These are phyloP conservation scores for Neurospora hispaniola DNA, from an alignment of 495 filamentous ascomycete genomes.

Conservation along the genomic window DNA sequence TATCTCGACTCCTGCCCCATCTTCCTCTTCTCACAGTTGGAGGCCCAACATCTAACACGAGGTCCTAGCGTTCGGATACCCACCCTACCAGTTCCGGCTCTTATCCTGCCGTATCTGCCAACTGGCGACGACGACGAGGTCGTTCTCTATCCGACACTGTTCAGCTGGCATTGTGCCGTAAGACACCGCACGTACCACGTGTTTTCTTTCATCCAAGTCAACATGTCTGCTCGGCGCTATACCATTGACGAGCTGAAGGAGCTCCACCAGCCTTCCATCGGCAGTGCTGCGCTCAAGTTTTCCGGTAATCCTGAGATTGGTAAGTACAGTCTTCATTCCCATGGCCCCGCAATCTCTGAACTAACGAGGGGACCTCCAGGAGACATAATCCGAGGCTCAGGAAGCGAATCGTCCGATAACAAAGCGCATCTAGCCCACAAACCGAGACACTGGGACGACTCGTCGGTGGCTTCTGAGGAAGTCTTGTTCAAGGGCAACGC, in stretches of 20 bases:
- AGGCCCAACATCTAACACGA: conserved; percentile 25
- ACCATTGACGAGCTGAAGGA: conserved; percentile 27
- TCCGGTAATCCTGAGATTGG: conserved; percentile 23
- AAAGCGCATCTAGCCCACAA: conserved; percentile 8
- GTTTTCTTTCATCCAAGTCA: conserved; percentile 20
- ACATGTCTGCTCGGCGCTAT: conserved; percentile 28
- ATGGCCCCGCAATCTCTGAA: neutral
- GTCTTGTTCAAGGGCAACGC: conserved; percentile 21
- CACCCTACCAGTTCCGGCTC: conserved; percentile 12
- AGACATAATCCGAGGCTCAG: conserved; percentile 16
- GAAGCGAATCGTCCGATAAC: conserved; percentile 11
- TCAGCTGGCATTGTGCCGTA: conserved; percentile 16
- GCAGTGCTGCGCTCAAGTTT: conserved; percentile 8
- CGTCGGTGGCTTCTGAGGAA: conserved; percentile 18
- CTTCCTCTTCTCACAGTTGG: conserved; percentile 28
- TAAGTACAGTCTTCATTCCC: conserved; percentile 11
- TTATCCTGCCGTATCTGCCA: conserved; percentile 10
- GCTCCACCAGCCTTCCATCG: conserved; percentile 12
- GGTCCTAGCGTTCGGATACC: conserved; percentile 5
- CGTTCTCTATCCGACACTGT: conserved; percentile 17
- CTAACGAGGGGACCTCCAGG: conserved; percentile 11
- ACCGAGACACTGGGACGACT: conserved; percentile 19
- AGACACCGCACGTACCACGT: conserved; percentile 22
- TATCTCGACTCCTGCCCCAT: conserved; percentile 7
- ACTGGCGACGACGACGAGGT: neutral